Percentiles rank a stretch among this genome's conserved stretches.
These are phyloP conservation scores for Xylona heveae DNA, from an alignment of 495 filamentous ascomycete genomes.

Conservation along the genomic window DNA sequence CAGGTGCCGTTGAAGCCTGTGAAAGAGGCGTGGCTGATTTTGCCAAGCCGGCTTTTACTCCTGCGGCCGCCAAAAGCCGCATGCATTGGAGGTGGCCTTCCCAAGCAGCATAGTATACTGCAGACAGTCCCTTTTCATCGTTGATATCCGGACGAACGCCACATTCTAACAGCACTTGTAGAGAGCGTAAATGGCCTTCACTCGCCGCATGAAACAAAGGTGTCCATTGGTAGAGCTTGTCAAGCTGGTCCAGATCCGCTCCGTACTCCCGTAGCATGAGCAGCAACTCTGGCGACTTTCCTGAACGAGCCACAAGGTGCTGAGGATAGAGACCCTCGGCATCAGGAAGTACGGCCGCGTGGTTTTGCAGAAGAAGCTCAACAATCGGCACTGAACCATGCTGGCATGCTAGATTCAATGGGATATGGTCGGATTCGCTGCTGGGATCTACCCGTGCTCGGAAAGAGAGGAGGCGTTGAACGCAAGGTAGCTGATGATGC, in stretches of 20 bases:
- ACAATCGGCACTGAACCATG: slow-evolving; percentile 70
- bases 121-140: slow-evolving; percentile 82
- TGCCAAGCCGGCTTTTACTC: slow-evolving; percentile 13
- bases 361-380: slow-evolving; percentile 56
- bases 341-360: slow-evolving; percentile 63
- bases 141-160: slow-evolving; percentile 52
- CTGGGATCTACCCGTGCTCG: slow-evolving; percentile 63
- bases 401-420: slow-evolving; percentile 84
- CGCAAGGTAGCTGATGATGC: slow-evolving; percentile 57
- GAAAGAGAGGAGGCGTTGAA: slow-evolving; percentile 46
- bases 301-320: slow-evolving; percentile 84
- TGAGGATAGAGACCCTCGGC: slow-evolving; percentile 96
- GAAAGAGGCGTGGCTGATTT: slow-evolving; percentile 17
- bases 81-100: slow-evolving; percentile 93
- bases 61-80: slow-evolving; percentile 48
- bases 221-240: slow-evolving; percentile 95
- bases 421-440: slow-evolving; percentile 76
- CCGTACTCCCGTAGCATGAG: slow-evolving; percentile 65
- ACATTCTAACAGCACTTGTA: slow-evolving; percentile 53
- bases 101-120: slow-evolving; percentile 98
- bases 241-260: slow-evolving; percentile 77
- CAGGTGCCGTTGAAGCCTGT: slow-evolving; percentile 14
- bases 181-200: slow-evolving; percentile 79
- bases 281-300: slow-evolving; percentile 55
- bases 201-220: slow-evolving; percentile 90